These are phyloP conservation scores for Porphyra umbilicalis DNA, from an alignment of 31 red algal genomes.

Conservation along the genomic window DNA sequence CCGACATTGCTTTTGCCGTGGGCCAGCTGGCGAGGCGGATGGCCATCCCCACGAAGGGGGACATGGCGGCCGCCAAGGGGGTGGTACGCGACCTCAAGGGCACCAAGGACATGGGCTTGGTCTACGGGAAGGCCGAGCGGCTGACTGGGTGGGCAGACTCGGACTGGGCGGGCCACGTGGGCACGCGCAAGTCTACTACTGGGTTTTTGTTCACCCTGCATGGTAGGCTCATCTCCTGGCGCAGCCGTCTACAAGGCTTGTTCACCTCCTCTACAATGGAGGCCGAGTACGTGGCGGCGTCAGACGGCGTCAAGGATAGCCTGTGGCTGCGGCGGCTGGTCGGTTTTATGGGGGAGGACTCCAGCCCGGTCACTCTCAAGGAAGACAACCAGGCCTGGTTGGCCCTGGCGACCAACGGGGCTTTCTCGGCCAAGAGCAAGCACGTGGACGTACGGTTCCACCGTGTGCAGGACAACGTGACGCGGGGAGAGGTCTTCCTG, in stretches of 20 bases:
- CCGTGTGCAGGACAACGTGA: not conserved
- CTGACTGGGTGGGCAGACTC: conserved; percentile 21
- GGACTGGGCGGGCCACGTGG: too few species aligned
- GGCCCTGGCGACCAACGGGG: not conserved
- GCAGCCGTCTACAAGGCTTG: conserved; percentile 10
- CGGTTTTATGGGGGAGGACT: not conserved
- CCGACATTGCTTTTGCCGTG: conserved; percentile 9
- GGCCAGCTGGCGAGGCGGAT: not conserved
- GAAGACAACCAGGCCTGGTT: not conserved
- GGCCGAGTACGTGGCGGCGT: conserved; percentile 15
- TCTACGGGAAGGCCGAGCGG: not conserved
- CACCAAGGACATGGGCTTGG: conserved; percentile 1
- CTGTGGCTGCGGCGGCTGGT: conserved; percentile 1
- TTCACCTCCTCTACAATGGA: conserved; percentile 6
- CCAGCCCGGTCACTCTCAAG: not conserved
- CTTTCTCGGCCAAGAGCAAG: not conserved
- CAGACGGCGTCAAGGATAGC: not conserved
- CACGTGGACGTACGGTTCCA: not conserved
- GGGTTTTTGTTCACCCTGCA: conserved; percentile 1
- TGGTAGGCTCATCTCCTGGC: conserved; percentile 3
- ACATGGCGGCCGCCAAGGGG: not conserved
- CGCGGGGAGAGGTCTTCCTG: conserved; percentile 1
- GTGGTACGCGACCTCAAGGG: conserved; percentile 10
- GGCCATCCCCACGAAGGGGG: not conserved
- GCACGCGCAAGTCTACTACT: conserved; percentile 8